Evolutionary conservation across 1,139 yeast genomes (phyloP), one percentile per base, ranked within the genome.

Genomic region (Debaryomyces robertsiae): DNA sequence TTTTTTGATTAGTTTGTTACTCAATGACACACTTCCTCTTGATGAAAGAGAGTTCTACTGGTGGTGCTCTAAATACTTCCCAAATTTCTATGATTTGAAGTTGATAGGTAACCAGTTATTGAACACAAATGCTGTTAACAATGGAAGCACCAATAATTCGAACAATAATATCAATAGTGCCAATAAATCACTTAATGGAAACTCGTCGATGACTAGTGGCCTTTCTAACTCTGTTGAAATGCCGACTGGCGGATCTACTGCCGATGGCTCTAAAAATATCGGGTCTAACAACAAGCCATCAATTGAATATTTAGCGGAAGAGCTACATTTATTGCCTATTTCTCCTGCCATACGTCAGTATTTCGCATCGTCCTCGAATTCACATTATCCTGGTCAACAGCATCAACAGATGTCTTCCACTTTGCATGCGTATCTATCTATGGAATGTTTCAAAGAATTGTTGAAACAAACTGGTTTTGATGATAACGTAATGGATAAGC

Each of bases 21-120:
- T 84, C 50, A 88, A 89, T 61, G 78, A 80, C 44, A 70, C 75
- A 38, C 84, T 93, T 69, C 98, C 98, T 1, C 79, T 78, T 16
- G 89, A 84, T 51, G 94, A 87, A 58, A 77, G 79, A 31, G 96
- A 85, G 33, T 93, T 89, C 56, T 75, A 84, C 48, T 74, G 82
- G 73, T 81, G 90, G 75, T 73, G 90, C 40, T 65, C 74, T 34
- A 73, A 80, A 44, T 89, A 79, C 58, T 88, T 93, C 69, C 96
- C 97, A 15, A 81, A 78, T 44, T 79, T 87, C 40, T 90, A 80
- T 63, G 98, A 93, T 60, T 78, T 93, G 56, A 93, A 93, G 61
- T 77, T 81, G 47, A 74, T 93, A 38, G 84, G 94, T 39, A 82
- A 79, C 50, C 73, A 75, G 37, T 61, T 80, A 32, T 60, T 70